Evolutionary conservation across 371 early-diverging fungal genomes (phyloP), one percentile per base, ranked within the genome.

Genomic region (Cokeromyces recurvatus): DNA sequence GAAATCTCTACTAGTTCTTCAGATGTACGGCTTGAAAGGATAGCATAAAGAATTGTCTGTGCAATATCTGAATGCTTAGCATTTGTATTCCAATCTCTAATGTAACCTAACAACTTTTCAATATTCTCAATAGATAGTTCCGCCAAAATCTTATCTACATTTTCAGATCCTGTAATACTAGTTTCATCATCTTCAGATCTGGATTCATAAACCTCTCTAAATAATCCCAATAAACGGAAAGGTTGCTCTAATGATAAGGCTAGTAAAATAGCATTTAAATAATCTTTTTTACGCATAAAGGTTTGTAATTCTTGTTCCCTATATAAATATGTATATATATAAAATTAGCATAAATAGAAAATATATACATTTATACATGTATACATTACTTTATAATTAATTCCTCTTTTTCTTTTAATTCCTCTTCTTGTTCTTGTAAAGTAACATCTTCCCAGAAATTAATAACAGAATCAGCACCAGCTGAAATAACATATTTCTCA

Each of bases 1-100:
- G 85, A 78, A 6, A 96, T 64, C 23, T 80, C 77, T 32, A 84
- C 69, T 41, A 96, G 58, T 19, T 78, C 68, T 50, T 87, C 79
- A 4, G 82, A 66, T 19, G 77, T 66, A 43, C 81, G 84, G 23
- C 67, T 57, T 15, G 76, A 74, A 17, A 96, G 68, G 9, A 96
- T 77, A 27, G 87, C 79, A 60, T 91, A 49, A 24, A 97, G 75
- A 11, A 93, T 71, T 2, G 84, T 76, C 57, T 96, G 96, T 5
- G 97, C 94, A 31, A 87, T 64, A 29, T 71, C 67, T 12, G 89
- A 74, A 58, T 87, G 79, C 62, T 85, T 87, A 15, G 85, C 83
- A 55, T 92, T 88, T 8, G 97, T 94, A 75, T 96, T 96, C 98
- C 97, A 96, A 66, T 91, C 90, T 40, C 92, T 85, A 40, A 92